Conservation (phyloP, 2,329 filamentous ascomycete species). For the Pseudocercospora eumusae region DNA sequence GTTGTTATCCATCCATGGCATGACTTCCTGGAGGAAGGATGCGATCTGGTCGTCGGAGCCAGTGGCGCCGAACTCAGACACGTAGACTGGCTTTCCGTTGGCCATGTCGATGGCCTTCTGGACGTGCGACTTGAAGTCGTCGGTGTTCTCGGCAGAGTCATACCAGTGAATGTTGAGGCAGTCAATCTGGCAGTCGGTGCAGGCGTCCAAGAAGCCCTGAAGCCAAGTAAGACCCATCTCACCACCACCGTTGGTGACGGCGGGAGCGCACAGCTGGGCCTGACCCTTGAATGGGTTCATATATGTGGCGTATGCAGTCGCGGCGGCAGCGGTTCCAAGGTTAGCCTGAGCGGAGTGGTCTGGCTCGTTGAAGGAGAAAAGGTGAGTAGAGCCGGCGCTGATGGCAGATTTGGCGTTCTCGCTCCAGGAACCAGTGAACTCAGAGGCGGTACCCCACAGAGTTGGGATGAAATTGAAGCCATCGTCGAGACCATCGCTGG, state of each 20-base stretch:
- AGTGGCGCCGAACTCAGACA: slow-evolving; percentile 65
- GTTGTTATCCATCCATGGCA: slow-evolving; percentile 49
- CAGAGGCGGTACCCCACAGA: slow-evolving; percentile 52
- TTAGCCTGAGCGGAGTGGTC: slow-evolving; percentile 63
- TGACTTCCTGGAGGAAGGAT: slow-evolving; percentile 54
- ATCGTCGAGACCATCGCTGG: slow-evolving; percentile 46
- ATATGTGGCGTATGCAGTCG: slow-evolving; percentile 55
- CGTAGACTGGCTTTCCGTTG: slow-evolving; percentile 53
- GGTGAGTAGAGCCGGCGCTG: slow-evolving; percentile 54
- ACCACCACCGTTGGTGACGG: slow-evolving; percentile 61
- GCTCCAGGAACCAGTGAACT: slow-evolving; percentile 55
- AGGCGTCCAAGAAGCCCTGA: slow-evolving; percentile 54
- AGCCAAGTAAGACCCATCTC: slow-evolving; percentile 60
- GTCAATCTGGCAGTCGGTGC: slow-evolving; percentile 50
- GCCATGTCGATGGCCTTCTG: slow-evolving; percentile 43
- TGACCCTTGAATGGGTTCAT: slow-evolving; percentile 59
- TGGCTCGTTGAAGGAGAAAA: slow-evolving; percentile 73
- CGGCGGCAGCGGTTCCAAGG: slow-evolving; percentile 56
- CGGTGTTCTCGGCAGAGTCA: slow-evolving; percentile 49
- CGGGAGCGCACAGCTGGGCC: slow-evolving; percentile 59
- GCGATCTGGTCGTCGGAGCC: slow-evolving; percentile 47
- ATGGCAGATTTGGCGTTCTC: slow-evolving; percentile 56
- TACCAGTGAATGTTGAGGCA: slow-evolving; percentile 69
- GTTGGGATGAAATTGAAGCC: slow-evolving; percentile 65
- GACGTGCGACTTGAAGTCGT: slow-evolving; percentile 59